A percentile compares a stretch with the other conserved stretches of the same genome.
These are phyloP conservation scores for Akanthomyces lecanii DNA, from an alignment of 2,329 filamentous ascomycete species.

Conservation along the genomic window DNA sequence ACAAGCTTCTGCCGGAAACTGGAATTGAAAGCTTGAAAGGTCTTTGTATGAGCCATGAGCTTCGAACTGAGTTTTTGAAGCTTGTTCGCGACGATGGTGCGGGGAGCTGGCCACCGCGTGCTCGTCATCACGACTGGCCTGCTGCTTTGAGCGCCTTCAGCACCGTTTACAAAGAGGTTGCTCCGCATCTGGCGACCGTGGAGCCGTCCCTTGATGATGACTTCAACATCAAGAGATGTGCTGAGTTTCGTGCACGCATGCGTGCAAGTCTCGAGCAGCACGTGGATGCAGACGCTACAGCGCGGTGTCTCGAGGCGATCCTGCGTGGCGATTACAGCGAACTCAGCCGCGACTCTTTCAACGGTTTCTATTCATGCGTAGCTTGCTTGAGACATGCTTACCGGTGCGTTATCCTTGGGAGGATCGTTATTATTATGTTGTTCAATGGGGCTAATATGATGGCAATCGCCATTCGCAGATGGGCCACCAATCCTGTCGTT, in stretches of 20 bases:
- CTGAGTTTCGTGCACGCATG: background rate
- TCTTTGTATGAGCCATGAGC: background rate
- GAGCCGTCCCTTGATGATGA: constrained; percentile 6
- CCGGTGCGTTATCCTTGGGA: background rate
- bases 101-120: constrained; percentile 1
- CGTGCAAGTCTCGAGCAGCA: background rate
- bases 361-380: constrained; percentile 8
- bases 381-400: constrained; percentile 4
- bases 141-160: background rate
- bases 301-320: background rate
- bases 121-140: constrained; percentile 1
- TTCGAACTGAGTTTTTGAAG: background rate
- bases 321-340: background rate
- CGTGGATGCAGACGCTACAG: background rate
- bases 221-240: background rate
- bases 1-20: background rate
- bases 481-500: constrained; percentile 7
- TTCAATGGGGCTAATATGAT: background rate
- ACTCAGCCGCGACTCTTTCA: constrained; percentile 7
- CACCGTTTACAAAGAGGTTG: background rate
- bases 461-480: background rate
- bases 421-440: no score
- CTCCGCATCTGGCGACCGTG: background rate
- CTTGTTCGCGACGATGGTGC: constrained; percentile 1
- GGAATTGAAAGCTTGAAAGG: background rate